Evolutionary conservation across 202 grass and related monocot genomes (phyloP).

Genomic region (Carex sylvatica): DNA sequence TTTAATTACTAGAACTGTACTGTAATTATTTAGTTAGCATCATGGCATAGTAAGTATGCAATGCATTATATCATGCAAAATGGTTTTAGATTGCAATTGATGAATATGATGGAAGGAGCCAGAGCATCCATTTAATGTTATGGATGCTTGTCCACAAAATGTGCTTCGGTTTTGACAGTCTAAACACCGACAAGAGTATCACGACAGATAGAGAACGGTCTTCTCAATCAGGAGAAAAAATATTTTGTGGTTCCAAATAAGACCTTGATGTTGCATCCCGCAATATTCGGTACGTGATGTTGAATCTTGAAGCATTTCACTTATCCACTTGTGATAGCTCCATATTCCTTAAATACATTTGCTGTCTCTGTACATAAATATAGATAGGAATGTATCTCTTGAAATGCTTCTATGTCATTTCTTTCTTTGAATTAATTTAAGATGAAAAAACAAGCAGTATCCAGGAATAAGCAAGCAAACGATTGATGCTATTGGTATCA

Average conservation of each 20-base stretch:
- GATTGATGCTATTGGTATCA: background rate
- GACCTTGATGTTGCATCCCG: background rate
- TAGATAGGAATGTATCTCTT: background rate
- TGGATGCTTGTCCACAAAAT: background rate
- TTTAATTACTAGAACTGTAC: too few species aligned
- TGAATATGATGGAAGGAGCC: background rate
- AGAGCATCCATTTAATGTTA: background rate
- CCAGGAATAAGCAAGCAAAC: background rate
- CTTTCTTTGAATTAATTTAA: background rate
- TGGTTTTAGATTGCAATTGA: background rate
- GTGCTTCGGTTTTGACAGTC: background rate
- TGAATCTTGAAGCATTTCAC: background rate
- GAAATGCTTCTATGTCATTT: background rate
- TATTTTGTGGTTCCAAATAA: background rate
- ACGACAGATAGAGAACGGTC: background rate
- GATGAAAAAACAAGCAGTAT: background rate
- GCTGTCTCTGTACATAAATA: background rate
- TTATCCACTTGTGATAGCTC: slow-evolving; percentile 5
- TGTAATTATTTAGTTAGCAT: background rate
- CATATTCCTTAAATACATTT: slow-evolving; percentile 14
- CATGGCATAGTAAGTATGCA: background rate
- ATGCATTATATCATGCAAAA: background rate
- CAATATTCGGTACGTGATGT: background rate
- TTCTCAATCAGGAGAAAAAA: background rate
- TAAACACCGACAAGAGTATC: background rate